These are phyloP conservation scores for Ophiostoma triangulosporum DNA, from an alignment of 2,329 filamentous ascomycete genomes.

Conservation along the genomic window DNA sequence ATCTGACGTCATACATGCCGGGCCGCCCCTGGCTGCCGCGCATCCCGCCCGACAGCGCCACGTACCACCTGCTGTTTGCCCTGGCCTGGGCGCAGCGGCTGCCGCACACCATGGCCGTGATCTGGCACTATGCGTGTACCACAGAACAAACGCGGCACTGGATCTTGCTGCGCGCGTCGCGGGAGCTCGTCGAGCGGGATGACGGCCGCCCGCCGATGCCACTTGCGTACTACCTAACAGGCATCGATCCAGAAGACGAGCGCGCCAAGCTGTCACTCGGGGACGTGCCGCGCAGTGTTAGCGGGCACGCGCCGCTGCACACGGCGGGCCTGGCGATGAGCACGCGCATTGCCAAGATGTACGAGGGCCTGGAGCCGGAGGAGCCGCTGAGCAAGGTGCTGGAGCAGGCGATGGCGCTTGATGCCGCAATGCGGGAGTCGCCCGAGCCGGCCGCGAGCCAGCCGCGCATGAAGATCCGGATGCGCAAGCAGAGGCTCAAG, in stretches of 20 bases:
- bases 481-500: slow-evolving; percentile 2
- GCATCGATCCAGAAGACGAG: neutral
- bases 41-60: slow-evolving; percentile 11
- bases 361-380: slow-evolving; percentile 11
- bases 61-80: slow-evolving; percentile 26
- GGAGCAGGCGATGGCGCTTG: slow-evolving; percentile 10
- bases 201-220: neutral
- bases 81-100: slow-evolving; percentile 23
- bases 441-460: neutral
- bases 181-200: slow-evolving; percentile 4
- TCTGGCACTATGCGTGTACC: slow-evolving; percentile 23
- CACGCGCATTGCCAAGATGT: slow-evolving; percentile 5
- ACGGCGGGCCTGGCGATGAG: neutral
- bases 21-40: neutral
- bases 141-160: slow-evolving; percentile 15
- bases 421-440: slow-evolving; percentile 8
- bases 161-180: slow-evolving; percentile 18
- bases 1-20: neutral
- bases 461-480: slow-evolving; percentile 7
- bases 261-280: neutral
- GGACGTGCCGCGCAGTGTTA: neutral
- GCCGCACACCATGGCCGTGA: slow-evolving; percentile 19
- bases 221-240: neutral
- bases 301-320: neutral
- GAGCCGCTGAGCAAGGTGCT: slow-evolving; percentile 9